A percentile compares a stretch with the other conserved stretches of the same genome.
Conservation (phyloP, 202 grass and related monocot species). For the Saccharum hybrid region DNA sequence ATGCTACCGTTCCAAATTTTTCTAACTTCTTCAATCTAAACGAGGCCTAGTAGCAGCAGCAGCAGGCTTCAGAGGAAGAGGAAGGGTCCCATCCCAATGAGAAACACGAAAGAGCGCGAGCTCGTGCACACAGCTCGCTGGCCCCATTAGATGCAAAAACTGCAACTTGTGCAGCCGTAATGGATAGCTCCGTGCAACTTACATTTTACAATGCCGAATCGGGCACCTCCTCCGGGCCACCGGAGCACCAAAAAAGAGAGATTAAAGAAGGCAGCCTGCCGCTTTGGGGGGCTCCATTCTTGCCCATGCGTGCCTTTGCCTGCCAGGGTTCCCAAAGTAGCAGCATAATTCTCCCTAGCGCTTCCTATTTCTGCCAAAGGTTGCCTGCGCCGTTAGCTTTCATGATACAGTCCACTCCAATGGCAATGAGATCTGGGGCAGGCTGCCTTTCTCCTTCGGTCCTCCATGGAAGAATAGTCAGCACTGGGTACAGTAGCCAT, state of each 20-base stretch:
- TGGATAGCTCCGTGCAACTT: conserved; percentile 12
- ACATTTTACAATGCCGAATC: conserved; percentile 26
- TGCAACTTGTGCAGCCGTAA: conserved; percentile 11
- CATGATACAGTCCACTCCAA: conserved; percentile 20
- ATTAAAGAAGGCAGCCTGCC: conserved; percentile 28
- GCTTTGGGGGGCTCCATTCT: conserved; percentile 4
- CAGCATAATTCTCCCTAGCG: conserved; percentile 37
- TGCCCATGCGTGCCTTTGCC: conserved; percentile 17
- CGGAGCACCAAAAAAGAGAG: neutral
- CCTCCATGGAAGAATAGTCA: conserved; percentile 17
- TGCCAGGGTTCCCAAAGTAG: conserved; percentile 36
- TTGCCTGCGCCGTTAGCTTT: conserved; percentile 27
- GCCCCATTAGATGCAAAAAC: neutral
- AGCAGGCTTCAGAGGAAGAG: too few relatives aligned
- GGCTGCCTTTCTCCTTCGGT: neutral
- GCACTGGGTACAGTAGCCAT: neutral
- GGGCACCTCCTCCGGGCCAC: conserved; percentile 16
- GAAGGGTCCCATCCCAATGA: too few relatives aligned
- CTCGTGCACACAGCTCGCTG: too few relatives aligned
- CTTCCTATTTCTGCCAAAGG: conserved; percentile 50
- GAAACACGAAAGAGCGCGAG: too few relatives aligned
- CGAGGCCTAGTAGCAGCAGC: too few relatives aligned
- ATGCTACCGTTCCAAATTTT: too few relatives aligned
- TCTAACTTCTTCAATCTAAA: too few relatives aligned
- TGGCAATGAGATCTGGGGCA: conserved; percentile 2